Conservation (phyloP, 192 early-diverging fungal species). For the Rhizophlyctis rosea region DNA sequence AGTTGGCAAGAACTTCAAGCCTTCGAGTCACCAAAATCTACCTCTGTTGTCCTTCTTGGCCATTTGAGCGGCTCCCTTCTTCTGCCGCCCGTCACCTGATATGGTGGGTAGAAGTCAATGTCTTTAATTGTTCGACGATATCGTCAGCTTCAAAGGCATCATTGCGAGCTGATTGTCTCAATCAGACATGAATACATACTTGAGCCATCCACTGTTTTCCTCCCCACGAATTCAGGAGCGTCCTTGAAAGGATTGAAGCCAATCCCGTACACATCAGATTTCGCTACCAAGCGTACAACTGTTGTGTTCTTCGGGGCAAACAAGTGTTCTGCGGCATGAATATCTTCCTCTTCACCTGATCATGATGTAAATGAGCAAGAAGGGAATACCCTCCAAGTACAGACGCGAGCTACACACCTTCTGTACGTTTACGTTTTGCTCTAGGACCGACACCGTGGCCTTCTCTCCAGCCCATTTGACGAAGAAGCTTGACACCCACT, state of each 20-base stretch:
- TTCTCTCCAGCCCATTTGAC: constrained; percentile 83
- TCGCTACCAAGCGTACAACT: constrained; percentile 21
- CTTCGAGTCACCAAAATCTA: no score
- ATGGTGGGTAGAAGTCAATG: no score
- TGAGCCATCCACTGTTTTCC: constrained; percentile 2
- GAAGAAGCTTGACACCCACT: constrained; percentile 63
- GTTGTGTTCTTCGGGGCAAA: constrained; percentile 67
- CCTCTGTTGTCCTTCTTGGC: background rate
- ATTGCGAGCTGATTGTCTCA: no score
- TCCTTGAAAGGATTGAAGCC: constrained; percentile 67
- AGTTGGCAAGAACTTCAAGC: background rate
- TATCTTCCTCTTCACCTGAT: constrained; percentile 42
- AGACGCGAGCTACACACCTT: constrained; percentile 1
- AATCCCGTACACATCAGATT: constrained; percentile 59
- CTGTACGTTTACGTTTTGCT: constrained; percentile 41
- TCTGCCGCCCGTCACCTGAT: no score
- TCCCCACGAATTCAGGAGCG: constrained; percentile 59
- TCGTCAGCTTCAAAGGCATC: no score
- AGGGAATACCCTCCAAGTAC: no score
- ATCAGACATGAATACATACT: background rate
- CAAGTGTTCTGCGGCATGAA: constrained; percentile 41
- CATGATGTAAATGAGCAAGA: constrained; percentile 13
- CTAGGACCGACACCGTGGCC: constrained; percentile 84
- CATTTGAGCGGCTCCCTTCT: no score
- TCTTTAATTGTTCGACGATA: no score